phyloP scores from a whole-genome alignment of 2,329 filamentous ascomycete species.

The Aspergillus latus region DNA sequence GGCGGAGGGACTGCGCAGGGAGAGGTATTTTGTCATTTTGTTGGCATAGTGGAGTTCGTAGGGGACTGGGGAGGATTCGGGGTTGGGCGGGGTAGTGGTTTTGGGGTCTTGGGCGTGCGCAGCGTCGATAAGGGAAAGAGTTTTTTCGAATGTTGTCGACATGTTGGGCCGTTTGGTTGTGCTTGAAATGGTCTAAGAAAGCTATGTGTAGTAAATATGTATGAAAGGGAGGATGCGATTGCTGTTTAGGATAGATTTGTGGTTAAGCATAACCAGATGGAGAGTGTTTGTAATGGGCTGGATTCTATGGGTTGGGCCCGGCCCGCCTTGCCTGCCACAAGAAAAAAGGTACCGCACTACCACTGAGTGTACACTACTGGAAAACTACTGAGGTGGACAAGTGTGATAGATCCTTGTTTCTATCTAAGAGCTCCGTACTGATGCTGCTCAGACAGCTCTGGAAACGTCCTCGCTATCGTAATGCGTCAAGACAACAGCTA shows the following conservation, averaged over 20 bases:
- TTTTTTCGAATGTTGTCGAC: constrained; percentile 40
- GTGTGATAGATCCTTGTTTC: constrained; percentile 11
- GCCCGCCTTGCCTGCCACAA: not conserved
- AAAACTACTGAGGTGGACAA: not conserved
- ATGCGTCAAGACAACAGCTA: constrained; percentile 10
- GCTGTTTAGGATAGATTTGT: not conserved
- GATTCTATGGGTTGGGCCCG: not conserved
- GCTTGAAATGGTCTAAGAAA: not conserved
- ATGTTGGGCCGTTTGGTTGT: constrained; percentile 22
- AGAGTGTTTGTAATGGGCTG: not conserved
- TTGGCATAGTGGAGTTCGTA: constrained; percentile 82
- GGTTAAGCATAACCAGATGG: not conserved
- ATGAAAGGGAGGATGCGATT: not conserved
- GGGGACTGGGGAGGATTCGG: constrained; percentile 51
- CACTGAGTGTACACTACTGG: not conserved
- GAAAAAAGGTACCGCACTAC: not conserved
- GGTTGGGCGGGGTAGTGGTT: constrained; percentile 31
- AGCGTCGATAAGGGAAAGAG: constrained; percentile 69
- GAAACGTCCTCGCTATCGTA: constrained; percentile 5
- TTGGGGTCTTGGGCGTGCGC: constrained; percentile 70
- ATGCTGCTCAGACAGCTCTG: constrained; percentile 3
- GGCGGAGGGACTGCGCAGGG: constrained; percentile 59
- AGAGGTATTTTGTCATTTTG: constrained; percentile 75
- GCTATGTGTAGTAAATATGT: not conserved
- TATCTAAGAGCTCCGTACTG: constrained; percentile 9